Percentiles rank a stretch among this genome's conserved stretches.
Evolutionary conservation across 192 early-diverging fungal genomes (phyloP).

Genomic region (Coemansia sp.): DNA sequence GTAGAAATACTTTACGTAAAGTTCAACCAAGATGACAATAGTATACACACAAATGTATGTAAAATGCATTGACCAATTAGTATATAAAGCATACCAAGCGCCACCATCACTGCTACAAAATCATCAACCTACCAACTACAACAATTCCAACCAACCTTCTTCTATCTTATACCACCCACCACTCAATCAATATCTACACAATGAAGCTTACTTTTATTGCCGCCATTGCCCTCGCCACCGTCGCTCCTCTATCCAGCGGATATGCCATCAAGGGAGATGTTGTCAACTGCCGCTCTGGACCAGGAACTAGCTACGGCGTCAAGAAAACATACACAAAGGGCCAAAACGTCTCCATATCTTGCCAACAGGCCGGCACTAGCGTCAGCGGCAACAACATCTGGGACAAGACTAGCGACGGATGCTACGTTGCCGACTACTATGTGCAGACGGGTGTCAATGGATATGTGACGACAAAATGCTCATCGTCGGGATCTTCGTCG

Average conservation of each 20-base stretch:
- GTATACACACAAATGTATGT: background rate
- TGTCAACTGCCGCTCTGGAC: conserved; percentile 28
- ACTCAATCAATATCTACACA: background rate
- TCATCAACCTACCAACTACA: background rate
- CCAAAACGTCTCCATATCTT: conserved; percentile 2
- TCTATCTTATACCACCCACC: too few species aligned
- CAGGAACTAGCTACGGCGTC: conserved; percentile 26
- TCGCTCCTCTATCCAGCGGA: conserved; percentile 2
- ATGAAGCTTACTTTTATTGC: conserved; percentile 23
- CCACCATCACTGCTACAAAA: background rate
- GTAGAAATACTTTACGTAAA: background rate
- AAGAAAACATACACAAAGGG: conserved; percentile 26
- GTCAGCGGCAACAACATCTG: conserved; percentile 32
- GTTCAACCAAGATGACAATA: background rate
- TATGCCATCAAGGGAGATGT: conserved; percentile 16
- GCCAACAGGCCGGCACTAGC: conserved; percentile 1
- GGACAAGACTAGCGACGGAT: conserved; percentile 48
- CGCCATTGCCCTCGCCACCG: conserved; percentile 9
- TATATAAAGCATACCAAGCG: conserved; percentile 1
- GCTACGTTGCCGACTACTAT: conserved; percentile 52
- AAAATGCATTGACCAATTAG: background rate
- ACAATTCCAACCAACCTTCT: background rate
- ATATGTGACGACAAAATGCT: too few species aligned
- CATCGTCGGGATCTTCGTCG: too few species aligned
- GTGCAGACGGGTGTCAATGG: conserved; percentile 21